Conservation (phyloP, 805 yeast species). For the Nakazawaea ernobii region DNA sequence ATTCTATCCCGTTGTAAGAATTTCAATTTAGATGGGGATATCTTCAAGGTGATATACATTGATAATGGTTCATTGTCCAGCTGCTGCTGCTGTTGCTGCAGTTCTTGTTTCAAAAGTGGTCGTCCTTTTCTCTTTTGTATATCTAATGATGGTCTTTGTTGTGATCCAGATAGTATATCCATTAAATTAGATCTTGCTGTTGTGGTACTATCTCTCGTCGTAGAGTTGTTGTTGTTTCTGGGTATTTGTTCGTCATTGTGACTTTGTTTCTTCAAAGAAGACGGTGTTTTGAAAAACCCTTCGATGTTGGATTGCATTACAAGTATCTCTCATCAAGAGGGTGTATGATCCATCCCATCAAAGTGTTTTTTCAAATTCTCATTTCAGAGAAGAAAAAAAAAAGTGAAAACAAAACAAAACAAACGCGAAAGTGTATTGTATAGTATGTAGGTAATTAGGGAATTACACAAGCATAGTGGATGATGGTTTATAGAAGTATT, state of each 20-base stretch:
- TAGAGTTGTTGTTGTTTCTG: not conserved
- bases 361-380: too few relatives aligned
- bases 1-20: not conserved
- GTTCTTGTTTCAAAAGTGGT: not conserved
- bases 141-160: not conserved
- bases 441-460: too few relatives aligned
- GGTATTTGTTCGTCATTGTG: not conserved
- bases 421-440: too few relatives aligned
- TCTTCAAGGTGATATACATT: not conserved
- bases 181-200: not conserved
- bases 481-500: too few relatives aligned
- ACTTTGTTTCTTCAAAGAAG: not conserved
- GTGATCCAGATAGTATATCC: not conserved
- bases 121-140: too few relatives aligned
- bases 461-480: too few relatives aligned
- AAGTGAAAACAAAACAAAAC: too few relatives aligned
- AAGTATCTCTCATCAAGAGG: not conserved
- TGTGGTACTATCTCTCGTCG: not conserved
- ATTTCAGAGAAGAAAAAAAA: too few relatives aligned
- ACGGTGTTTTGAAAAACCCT: conserved; percentile 1
- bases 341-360: not conserved
- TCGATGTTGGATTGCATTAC: conserved; percentile 9
- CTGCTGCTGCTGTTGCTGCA: not conserved
- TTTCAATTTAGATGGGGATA: not conserved
- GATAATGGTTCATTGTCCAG: not conserved